These are phyloP conservation scores for Suillus spraguei DNA, from an alignment of 768 basidiomycete species.

Conservation along the genomic window DNA sequence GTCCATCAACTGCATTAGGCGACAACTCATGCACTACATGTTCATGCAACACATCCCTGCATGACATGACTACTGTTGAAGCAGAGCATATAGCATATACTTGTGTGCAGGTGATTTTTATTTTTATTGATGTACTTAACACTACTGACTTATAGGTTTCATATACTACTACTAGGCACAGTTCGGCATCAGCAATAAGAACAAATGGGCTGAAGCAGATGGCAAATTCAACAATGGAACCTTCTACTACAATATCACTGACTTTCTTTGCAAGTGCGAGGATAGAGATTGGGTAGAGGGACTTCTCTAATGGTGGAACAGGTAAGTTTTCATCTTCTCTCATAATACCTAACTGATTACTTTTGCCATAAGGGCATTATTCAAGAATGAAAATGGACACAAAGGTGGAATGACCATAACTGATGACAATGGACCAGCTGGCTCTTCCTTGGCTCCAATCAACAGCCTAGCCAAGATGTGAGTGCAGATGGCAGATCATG, in stretches of 20 bases:
- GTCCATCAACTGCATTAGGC: slow-evolving; percentile 3
- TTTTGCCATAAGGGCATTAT: not conserved
- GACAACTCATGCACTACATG: not conserved
- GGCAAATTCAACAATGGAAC: no score
- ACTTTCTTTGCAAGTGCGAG: no score
- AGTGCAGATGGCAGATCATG: not conserved
- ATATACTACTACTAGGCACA: no score
- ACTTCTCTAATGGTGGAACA: no score
- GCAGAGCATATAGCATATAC: slow-evolving; percentile 13
- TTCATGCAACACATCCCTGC: slow-evolving; percentile 2
- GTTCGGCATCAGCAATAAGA: no score
- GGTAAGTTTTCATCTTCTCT: no score
- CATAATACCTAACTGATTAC: not conserved
- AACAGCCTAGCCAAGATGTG: not conserved
- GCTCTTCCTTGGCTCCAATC: not conserved
- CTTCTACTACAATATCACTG: no score
- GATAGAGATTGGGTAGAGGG: no score
- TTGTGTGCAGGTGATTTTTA: slow-evolving; percentile 1
- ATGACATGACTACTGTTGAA: slow-evolving; percentile 2
- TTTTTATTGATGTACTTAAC: no score
- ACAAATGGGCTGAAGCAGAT: no score
- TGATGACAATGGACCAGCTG: not conserved
- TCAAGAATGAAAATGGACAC: slow-evolving; percentile 6
- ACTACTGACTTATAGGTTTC: no score
- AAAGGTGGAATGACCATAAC: not conserved